Base-by-base conservation (phyloP, 306 rosid genomes). In the Acacia melanoxylon region DNA sequence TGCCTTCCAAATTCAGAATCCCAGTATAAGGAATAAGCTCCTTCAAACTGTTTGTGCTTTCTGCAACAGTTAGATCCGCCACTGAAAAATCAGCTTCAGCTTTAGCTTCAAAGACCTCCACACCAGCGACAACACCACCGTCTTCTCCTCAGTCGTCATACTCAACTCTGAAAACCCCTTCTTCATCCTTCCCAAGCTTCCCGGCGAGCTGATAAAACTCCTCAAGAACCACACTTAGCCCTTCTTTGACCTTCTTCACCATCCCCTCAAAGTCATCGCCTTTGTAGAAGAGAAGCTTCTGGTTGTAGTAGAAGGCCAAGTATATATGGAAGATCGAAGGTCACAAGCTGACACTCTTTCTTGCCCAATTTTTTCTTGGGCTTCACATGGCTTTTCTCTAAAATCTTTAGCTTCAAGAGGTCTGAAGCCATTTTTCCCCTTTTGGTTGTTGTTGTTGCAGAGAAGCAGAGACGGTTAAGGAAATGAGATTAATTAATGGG, bases 311-410 rank as follows among this genome's bases (percentile, higher is more conserved):
- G 52, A 95, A 95, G 15, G 99, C 99, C 14, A 95, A 66, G 68
- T 95, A n/a, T n/a, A n/a, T n/a, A 95, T 1, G 99, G 99, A 13
- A 93, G 91, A 67, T 95, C 99, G 83, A 93, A 95, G 27, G 99
- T 93, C n/a, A 90, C 83, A 31, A 95, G 59, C n/a, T 89, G 98
- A 11, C 77, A 95, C 78, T 91, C 89, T 44, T 91, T 90, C 61
- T n/a, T 92, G 1, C 98, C 98, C 4, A 95, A 59, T 22, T 89
- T 86, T 76, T 86, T 87, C 44, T 29, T 81, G 7, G 98, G 95
- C 46, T 86, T 89, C 78, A 94, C 91, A 74, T 89, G 92, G 81
- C 73, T 74, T 76, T 89, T 89, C 48, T 59, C 49, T 2, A 83
- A 89, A 88, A 92, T 31, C 80, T 86, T 91, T 77, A 91, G 90